phyloP scores from a whole-genome alignment of 164 flowering plant genomes.

The Macadamia integrifolia region DNA sequence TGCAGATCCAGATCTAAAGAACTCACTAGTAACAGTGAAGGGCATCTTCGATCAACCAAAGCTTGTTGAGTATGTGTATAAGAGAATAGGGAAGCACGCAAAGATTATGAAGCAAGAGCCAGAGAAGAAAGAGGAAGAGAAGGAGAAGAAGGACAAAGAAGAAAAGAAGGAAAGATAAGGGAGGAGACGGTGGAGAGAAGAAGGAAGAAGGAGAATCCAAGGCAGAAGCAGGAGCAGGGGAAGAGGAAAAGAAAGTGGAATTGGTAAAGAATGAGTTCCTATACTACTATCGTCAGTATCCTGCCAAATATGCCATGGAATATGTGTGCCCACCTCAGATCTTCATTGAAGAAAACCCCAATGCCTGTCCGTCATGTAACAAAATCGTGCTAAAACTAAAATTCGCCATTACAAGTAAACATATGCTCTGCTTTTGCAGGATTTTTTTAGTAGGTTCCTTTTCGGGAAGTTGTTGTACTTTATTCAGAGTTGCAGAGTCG shows the following conservation, averaged over 20 bases:
- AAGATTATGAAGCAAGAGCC: slow-evolving; percentile 57
- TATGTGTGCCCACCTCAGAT: slow-evolving; percentile 29
- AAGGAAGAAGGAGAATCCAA: slow-evolving; percentile 10
- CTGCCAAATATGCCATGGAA: slow-evolving; percentile 25
- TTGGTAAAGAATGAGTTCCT: slow-evolving; percentile 35
- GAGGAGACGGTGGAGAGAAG: slow-evolving; percentile 8
- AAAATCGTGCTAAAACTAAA: too few species aligned
- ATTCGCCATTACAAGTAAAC: too few species aligned
- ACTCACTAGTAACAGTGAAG: slow-evolving; percentile 65
- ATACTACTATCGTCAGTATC: slow-evolving; percentile 16
- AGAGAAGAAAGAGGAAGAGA: slow-evolving; percentile 28
- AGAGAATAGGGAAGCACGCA: slow-evolving; percentile 73
- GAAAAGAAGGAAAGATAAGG: slow-evolving; percentile 9
- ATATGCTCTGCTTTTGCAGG: too few species aligned
- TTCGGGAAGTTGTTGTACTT: too few species aligned
- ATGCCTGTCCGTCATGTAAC: slow-evolving; percentile 46
- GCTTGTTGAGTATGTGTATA: slow-evolving; percentile 69
- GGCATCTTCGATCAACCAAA: slow-evolving; percentile 64
- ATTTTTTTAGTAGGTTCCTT: too few species aligned
- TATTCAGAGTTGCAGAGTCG: too few species aligned
- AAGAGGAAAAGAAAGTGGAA: slow-evolving; percentile 20
- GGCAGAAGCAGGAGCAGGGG: slow-evolving; percentile 15
- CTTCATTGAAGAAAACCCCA: slow-evolving; percentile 54
- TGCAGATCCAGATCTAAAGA: slow-evolving; percentile 70
- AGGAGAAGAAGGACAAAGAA: neutral